Conservation (phyloP, 371 early-diverging fungal species). For the Apophysomyces trapeziformis region DNA sequence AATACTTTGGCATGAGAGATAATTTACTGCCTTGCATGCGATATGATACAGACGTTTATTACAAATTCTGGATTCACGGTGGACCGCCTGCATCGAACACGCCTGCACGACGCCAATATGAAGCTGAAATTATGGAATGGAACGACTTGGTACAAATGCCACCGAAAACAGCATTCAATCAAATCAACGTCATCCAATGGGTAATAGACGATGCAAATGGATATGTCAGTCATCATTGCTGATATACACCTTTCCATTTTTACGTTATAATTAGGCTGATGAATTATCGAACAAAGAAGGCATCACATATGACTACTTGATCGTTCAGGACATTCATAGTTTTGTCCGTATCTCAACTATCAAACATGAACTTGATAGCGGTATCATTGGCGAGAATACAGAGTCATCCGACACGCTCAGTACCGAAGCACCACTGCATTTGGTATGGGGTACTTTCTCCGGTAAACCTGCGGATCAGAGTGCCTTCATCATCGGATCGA, state of each 20-base stretch:
- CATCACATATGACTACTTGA: conserved; percentile 43
- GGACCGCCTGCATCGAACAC: conserved; percentile 32
- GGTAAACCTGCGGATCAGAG: conserved; percentile 18
- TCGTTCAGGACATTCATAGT: conserved; percentile 43
- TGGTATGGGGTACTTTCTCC: conserved; percentile 34
- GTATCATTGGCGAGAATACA: conserved; percentile 22
- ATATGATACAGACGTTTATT: conserved; percentile 45
- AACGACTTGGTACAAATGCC: conserved; percentile 43
- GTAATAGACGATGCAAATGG: conserved; percentile 24
- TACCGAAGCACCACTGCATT: conserved; percentile 16
- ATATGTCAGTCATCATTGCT: not conserved
- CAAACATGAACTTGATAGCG: conserved; percentile 25
- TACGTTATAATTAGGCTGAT: conserved; percentile 14
- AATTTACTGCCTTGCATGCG: conserved; percentile 61
- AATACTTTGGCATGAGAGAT: conserved; percentile 56
- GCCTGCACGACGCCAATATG: conserved; percentile 43
- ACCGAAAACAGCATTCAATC: conserved; percentile 23
- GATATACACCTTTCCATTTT: not conserved
- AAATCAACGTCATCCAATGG: conserved; percentile 41
- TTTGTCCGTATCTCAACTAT: conserved; percentile 32
- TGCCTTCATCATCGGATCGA: conserved; percentile 28
- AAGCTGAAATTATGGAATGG: conserved; percentile 63
- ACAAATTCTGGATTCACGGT: conserved; percentile 60
- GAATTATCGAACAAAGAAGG: conserved; percentile 18
- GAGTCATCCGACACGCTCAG: conserved; percentile 22